These are phyloP conservation scores for Phytophthora citricola DNA, from an alignment of 352 stramenopile species.

Conservation along the genomic window DNA sequence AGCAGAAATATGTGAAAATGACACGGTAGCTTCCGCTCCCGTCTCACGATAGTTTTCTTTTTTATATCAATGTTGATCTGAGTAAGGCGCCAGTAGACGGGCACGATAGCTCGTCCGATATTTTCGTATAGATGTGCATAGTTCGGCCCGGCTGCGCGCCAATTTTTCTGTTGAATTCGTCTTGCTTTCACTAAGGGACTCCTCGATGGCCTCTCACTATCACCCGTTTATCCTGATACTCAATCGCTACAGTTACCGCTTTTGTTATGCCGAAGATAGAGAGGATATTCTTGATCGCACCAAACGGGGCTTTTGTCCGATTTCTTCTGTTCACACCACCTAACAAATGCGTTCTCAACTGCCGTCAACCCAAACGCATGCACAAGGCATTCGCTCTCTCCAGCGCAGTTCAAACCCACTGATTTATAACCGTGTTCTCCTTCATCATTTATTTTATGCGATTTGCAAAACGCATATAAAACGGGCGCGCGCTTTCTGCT, in stretches of 20 bases:
- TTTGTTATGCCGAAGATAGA: too few species aligned
- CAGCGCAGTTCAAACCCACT: not conserved
- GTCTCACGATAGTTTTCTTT: not conserved
- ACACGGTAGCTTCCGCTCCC: too few species aligned
- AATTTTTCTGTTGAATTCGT: not conserved
- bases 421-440: slow-evolving; percentile 10
- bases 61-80: not conserved
- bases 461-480: slow-evolving; percentile 10
- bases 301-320: too few species aligned
- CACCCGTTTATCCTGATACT: not conserved
- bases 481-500: slow-evolving; percentile 7
- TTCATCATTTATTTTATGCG: slow-evolving; percentile 5
- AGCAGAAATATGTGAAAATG: too few species aligned
- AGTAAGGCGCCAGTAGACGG: not conserved
- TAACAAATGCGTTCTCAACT: too few species aligned
- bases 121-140: slow-evolving; percentile 15
- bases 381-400: too few species aligned
- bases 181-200: not conserved
- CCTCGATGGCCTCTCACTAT: not conserved
- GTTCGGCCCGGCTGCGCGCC: not conserved
- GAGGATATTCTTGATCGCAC: too few species aligned
- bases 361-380: too few species aligned
- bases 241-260: not conserved
- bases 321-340: too few species aligned
- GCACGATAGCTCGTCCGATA: not conserved